Conservation (phyloP, 768 basidiomycete species). For the Russula sp. region DNA sequence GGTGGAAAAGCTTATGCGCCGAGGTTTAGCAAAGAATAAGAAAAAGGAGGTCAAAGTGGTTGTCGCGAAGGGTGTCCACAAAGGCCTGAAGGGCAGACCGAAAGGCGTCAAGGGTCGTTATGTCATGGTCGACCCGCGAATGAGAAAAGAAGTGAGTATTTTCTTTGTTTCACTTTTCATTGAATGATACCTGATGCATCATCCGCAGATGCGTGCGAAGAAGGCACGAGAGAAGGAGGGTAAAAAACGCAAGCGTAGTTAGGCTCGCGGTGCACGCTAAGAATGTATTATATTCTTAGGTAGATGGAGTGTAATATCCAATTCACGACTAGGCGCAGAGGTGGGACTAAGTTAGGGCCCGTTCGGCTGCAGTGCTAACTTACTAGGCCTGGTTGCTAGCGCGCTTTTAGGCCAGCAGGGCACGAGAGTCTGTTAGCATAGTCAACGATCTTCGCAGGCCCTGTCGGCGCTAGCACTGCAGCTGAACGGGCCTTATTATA, state of each 20-base stretch:
- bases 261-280: conserved; percentile 11
- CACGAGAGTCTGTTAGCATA: no score
- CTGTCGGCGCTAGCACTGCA: no score
- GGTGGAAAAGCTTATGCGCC: conserved; percentile 88
- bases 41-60: conserved; percentile 81
- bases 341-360: not conserved
- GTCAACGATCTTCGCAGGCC: no score
- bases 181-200: conserved; percentile 22
- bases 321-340: not conserved
- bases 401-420: no score
- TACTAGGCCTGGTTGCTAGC: no score
- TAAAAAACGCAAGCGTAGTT: conserved; percentile 54
- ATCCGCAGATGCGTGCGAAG: conserved; percentile 67
- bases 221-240: conserved; percentile 75
- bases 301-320: conserved; percentile 4
- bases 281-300: conserved; percentile 6
- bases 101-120: conserved; percentile 96
- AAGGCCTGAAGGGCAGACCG: conserved; percentile 87
- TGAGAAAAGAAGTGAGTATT: conserved; percentile 81
- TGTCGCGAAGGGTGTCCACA: conserved; percentile 88
- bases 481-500: no score
- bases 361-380: no score
- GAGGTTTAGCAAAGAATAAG: conserved; percentile 67
- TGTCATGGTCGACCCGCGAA: conserved; percentile 89
- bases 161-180: conserved; percentile 15